Conservation (phyloP, 148 eudicot species). For the Limonium bicolor region DNA sequence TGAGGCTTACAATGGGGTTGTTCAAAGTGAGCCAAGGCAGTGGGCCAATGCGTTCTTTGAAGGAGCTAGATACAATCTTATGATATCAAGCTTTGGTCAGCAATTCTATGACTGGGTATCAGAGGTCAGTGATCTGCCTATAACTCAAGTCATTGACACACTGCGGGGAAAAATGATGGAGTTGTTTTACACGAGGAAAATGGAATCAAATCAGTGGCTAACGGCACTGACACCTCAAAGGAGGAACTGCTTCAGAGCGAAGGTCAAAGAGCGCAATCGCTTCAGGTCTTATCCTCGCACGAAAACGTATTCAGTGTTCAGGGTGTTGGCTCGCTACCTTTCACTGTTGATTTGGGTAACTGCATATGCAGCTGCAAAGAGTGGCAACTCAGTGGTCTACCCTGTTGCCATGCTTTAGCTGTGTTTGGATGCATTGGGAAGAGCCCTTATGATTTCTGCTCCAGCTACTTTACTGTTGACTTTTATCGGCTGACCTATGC, state of each 20-base stretch:
- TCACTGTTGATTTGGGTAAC: conserved; percentile 26
- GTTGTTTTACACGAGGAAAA: conserved; percentile 21
- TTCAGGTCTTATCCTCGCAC: conserved; percentile 19
- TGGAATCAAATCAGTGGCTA: conserved; percentile 31
- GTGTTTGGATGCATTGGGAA: conserved; percentile 25
- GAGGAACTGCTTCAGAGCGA: conserved; percentile 35
- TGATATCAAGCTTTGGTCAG: conserved; percentile 30
- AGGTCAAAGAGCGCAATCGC: conserved; percentile 17
- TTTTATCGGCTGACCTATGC: conserved; percentile 27
- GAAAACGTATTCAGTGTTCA: conserved; percentile 28
- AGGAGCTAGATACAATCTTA: conserved; percentile 36
- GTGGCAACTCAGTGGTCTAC: conserved; percentile 43
- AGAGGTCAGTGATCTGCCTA: conserved; percentile 31
- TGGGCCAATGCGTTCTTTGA: conserved; percentile 45
- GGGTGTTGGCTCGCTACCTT: conserved; percentile 20
- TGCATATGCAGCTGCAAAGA: conserved; percentile 43
- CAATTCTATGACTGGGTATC: conserved; percentile 35
- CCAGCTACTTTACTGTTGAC: conserved; percentile 25
- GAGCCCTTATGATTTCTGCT: conserved; percentile 36
- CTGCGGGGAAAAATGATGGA: conserved; percentile 40
- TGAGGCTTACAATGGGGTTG: conserved; percentile 52
- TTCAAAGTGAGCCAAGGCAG: conserved; percentile 27
- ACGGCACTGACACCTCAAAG: conserved; percentile 28
- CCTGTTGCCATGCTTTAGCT: conserved; percentile 43
- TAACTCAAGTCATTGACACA: conserved; percentile 35